Evolutionary conservation across 345 rosid species (phyloP).

Genomic region (Eucalyptus urophylla): DNA sequence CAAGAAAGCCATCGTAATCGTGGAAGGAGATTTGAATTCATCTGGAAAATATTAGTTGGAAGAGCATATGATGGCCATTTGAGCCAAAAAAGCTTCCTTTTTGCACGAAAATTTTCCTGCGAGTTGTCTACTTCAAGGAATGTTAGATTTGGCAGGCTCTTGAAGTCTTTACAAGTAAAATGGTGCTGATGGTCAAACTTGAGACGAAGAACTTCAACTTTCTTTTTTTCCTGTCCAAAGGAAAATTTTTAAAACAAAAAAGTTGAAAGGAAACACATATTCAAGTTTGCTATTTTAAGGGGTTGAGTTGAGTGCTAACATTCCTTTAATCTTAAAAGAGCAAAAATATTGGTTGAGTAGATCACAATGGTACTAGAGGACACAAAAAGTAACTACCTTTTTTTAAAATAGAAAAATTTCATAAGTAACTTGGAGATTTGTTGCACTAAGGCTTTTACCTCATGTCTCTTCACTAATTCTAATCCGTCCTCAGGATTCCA

Average conservation of each 20-base stretch:
- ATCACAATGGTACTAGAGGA: rapidly evolving
- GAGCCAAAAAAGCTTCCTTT: rapidly evolving
- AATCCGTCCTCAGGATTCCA: neutral
- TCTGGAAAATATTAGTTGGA: neutral
- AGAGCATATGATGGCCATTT: rapidly evolving
- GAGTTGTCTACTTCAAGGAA: rapidly evolving
- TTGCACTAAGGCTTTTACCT: neutral
- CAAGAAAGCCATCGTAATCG: neutral
- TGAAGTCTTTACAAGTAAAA: neutral
- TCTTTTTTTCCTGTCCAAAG: neutral
- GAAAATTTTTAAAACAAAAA: neutral
- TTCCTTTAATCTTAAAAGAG: neutral
- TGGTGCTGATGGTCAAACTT: rapidly evolving
- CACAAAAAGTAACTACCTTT: neutral
- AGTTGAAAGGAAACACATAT: neutral
- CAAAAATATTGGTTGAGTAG: neutral
- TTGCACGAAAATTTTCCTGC: rapidly evolving
- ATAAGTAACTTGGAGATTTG: neutral
- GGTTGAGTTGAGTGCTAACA: neutral
- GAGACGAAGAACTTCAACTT: neutral
- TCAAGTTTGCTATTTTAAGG: neutral
- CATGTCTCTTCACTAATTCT: rapidly evolving
- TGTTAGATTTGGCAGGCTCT: neutral
- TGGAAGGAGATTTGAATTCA: neutral
- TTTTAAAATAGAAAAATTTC: rapidly evolving